Evolutionary conservation across 208 protist genomes (phyloP).

Genomic region (Blastocrithidia nonstop): DNA sequence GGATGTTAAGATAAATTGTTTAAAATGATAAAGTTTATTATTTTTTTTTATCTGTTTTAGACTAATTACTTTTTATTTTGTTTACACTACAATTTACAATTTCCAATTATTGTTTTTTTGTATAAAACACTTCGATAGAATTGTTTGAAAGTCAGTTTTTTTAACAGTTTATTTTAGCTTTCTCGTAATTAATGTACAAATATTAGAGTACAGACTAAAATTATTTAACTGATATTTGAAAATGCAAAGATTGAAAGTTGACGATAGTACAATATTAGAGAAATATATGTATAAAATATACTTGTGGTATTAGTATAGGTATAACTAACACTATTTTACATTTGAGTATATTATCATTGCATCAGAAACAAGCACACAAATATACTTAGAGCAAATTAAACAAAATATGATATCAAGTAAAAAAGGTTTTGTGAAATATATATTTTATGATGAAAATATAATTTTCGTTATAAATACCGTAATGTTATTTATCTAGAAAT

Average conservation of each 20-base stretch:
- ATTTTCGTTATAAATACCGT: too few relatives aligned
- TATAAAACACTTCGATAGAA: neutral
- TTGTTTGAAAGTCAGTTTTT: neutral
- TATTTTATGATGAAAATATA: too few relatives aligned
- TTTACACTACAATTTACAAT: neutral
- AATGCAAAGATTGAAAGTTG: neutral
- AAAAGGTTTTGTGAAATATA: too few relatives aligned
- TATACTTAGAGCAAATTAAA: constrained; percentile 3
- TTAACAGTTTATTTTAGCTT: neutral
- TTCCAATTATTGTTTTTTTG: constrained; percentile 1
- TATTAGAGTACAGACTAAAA: too few relatives aligned
- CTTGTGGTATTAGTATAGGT: neutral
- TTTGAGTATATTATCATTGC: neutral
- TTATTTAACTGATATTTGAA: neutral
- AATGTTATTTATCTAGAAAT: too few relatives aligned
- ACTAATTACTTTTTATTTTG: neutral
- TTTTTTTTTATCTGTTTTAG: neutral
- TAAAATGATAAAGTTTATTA: neutral
- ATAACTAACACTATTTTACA: neutral
- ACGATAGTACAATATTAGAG: neutral
- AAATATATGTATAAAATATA: neutral
- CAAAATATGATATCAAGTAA: too few relatives aligned
- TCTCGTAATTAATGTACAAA: neutral
- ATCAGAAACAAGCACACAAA: neutral
- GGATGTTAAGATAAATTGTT: too few relatives aligned